Base-by-base conservation (phyloP, 306 rosid species). In the Abrus precatorius region DNA sequence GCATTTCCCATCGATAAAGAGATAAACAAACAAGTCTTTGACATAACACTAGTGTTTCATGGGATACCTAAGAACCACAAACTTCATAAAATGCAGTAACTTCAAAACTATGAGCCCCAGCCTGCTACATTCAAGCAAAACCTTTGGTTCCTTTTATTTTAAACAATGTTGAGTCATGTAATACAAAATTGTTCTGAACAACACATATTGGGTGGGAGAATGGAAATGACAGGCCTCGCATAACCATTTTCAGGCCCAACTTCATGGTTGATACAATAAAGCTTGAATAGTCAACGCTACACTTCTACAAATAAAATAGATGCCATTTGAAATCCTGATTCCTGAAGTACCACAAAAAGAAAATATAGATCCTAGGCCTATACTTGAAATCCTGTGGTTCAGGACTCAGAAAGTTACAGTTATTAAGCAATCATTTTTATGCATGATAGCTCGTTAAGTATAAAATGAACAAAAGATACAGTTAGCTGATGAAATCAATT, bases 11-110 rank as follows among this genome's bases (percentile, higher is more conserved):
- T 71, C 50, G 34, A 52, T 52, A 34, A n/a, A 52, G 4, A 71
- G 75, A 50, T 71, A 52, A 52, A 52, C 13, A 52, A 52, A 52
- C 13, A 69, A 32, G 47, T 30, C 47, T 50, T 33, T 33, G 60
- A 0, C 0, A 20, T 36, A 53, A 72, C 30, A 52, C 33, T 48
- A 70, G 32, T 5, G n/a, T 72, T 53, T 53, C 6, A 36, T 9
- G 9, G 36, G 6, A 53, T 72, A 27, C 47, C 34, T n/a, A 34
- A 49, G 6, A 55, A 5, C 36, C 40, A 67, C 32, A 38, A 45
- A 41, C 38, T 6, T 29, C 13, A 54, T 14, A 53, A 54, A 36
- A 56, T 3, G n/a, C 38, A 56, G 43, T 57, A 2, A 41, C 40
- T 43, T 74, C 12, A 48, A 28, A 74, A 44, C 12, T 43, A 13